phyloP scores from a whole-genome alignment of 2,329 filamentous ascomycete genomes.

The Monilinia laxa region DNA sequence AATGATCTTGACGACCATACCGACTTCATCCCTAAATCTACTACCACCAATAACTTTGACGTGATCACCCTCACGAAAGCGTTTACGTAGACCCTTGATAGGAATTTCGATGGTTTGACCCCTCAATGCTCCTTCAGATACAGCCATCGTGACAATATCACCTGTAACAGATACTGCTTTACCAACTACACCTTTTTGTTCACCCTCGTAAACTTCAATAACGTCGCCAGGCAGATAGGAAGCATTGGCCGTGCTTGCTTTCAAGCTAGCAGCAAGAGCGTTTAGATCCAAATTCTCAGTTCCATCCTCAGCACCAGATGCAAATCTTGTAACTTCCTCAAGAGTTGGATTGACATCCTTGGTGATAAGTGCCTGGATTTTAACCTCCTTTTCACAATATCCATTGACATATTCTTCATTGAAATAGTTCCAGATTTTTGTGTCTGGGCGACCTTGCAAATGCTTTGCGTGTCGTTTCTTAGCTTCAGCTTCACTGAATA shows the following conservation, averaged over 20 bases:
- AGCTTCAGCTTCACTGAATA: conserved; percentile 92
- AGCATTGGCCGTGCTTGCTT: conserved; percentile 76
- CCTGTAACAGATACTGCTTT: conserved; percentile 82
- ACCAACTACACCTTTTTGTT: conserved; percentile 88
- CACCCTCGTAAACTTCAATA: conserved; percentile 94
- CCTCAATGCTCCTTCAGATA: conserved; percentile 76
- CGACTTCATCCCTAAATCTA: conserved; percentile 90
- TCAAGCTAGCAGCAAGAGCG: conserved; percentile 84
- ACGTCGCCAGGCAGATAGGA: conserved; percentile 90
- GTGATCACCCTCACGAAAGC: conserved; percentile 90
- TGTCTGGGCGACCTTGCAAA: conserved; percentile 48
- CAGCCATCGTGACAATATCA: conserved; percentile 86
- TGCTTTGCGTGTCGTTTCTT: conserved; percentile 76
- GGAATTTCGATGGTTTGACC: conserved; percentile 91
- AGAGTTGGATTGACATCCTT: conserved; percentile 90
- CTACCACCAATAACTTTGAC: conserved; percentile 98
- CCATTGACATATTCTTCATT: conserved; percentile 89
- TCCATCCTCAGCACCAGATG: conserved; percentile 83
- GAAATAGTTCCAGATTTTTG: conserved; percentile 78
- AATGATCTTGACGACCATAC: conserved; percentile 91
- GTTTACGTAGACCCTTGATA: conserved; percentile 86
- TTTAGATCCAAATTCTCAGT: conserved; percentile 91
- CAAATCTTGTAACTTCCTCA: conserved; percentile 94
- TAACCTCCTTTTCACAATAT: conserved; percentile 91
- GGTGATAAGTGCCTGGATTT: conserved; percentile 79